phyloP scores from a whole-genome alignment of 2,329 filamentous ascomycete genomes.

The Mariannaea sp. region DNA sequence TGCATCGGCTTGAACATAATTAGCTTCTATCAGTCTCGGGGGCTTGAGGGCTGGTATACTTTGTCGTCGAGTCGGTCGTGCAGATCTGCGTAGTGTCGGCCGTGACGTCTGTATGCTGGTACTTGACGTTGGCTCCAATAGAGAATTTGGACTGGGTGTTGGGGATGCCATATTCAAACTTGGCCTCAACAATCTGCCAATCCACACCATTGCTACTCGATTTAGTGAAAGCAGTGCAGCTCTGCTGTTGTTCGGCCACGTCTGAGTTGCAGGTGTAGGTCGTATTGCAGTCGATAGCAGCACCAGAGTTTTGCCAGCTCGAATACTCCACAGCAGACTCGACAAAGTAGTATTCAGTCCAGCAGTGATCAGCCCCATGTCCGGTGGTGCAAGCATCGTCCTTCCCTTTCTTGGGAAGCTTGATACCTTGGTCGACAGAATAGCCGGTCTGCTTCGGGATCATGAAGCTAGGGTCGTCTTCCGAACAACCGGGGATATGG shows the following conservation, averaged over 20 bases:
- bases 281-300: constrained; percentile 15
- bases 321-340: constrained; percentile 15
- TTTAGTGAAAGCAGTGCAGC: constrained; percentile 9
- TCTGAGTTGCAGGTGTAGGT: constrained; percentile 14
- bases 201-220: constrained; percentile 10
- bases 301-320: constrained; percentile 15
- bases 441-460: constrained; percentile 19
- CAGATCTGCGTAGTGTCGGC: neutral
- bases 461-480: constrained; percentile 18
- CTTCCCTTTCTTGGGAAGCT: constrained; percentile 10
- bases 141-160: neutral
- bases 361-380: constrained; percentile 10
- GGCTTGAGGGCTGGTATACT: neutral
- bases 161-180: constrained; percentile 3
- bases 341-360: constrained; percentile 20
- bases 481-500: constrained; percentile 7
- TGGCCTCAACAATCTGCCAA: constrained; percentile 8
- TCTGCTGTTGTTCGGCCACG: neutral
- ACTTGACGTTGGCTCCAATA: constrained; percentile 10
- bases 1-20: constrained; percentile 1
- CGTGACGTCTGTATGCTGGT: constrained; percentile 2
- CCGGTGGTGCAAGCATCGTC: constrained; percentile 21
- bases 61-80: constrained; percentile 11
- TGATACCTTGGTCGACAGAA: constrained; percentile 13
- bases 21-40: neutral